Conservation (phyloP, 106 monocot genomes). For the Iris macrosiphon region DNA sequence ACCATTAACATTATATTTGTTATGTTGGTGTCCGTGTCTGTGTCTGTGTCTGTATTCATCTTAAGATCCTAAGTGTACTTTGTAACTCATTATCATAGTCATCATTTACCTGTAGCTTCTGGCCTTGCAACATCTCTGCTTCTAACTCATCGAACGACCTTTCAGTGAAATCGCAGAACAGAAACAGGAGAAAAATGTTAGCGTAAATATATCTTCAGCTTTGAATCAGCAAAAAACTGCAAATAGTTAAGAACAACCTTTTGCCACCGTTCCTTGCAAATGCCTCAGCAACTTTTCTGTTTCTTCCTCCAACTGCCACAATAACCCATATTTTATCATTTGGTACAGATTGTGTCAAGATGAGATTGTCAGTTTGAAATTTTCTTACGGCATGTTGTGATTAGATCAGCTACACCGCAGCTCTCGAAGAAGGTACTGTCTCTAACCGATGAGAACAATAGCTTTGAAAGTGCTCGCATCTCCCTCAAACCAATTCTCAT, state of each 20-base stretch:
- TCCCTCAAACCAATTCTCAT: conserved; percentile 92
- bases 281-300: conserved; percentile 87
- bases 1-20: no score
- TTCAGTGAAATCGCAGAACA: neutral
- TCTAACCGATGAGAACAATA: conserved; percentile 74
- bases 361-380: no score
- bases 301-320: conserved; percentile 78
- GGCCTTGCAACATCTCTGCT: conserved; percentile 71
- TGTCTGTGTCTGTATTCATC: no score
- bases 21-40: no score
- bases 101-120: conserved; percentile 78
- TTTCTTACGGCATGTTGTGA: conserved; percentile 76
- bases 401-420: conserved; percentile 88
- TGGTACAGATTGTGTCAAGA: no score
- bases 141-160: conserved; percentile 89
- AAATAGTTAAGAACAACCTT: conserved; percentile 35
- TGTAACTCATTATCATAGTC: neutral
- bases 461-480: conserved; percentile 80
- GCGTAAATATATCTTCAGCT: neutral
- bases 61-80: no score
- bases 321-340: neutral
- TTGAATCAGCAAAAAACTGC: neutral
- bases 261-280: conserved; percentile 68
- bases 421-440: conserved; percentile 96
- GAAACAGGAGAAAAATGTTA: neutral